Conservation (phyloP, 257 asterid genomes). For the Solanum appendiculatum region DNA sequence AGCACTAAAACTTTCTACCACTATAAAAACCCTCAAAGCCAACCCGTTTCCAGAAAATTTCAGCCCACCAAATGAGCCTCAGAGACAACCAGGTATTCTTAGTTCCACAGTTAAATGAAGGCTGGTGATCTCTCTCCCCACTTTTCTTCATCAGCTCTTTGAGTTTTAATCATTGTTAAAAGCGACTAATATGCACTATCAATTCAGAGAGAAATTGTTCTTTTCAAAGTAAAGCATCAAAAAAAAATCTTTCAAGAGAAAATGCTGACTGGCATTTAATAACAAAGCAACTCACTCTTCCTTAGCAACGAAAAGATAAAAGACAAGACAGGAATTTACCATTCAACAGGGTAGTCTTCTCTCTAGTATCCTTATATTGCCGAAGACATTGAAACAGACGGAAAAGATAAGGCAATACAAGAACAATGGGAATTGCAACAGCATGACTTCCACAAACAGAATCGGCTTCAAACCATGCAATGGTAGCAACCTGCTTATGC, state of each 20-base stretch:
- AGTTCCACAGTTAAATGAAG: neutral
- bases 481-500: slow-evolving; percentile 84
- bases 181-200: neutral
- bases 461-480: slow-evolving; percentile 99
- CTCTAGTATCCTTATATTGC: slow-evolving; percentile 86
- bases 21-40: neutral
- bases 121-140: neutral
- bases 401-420: slow-evolving; percentile 85
- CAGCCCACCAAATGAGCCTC: neutral
- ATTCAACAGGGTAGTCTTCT: slow-evolving; percentile 70
- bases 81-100: neutral
- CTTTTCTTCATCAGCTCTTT: neutral
- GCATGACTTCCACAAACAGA: slow-evolving; percentile 99
- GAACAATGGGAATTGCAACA: slow-evolving; percentile 82
- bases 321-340: slow-evolving; percentile 33
- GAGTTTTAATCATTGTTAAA: neutral
- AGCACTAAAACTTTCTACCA: neutral
- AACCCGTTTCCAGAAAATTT: neutral
- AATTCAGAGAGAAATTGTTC: neutral
- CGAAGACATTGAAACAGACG: slow-evolving; percentile 97
- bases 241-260: neutral
- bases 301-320: neutral
- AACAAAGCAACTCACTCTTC: neutral
- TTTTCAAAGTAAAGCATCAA: neutral
- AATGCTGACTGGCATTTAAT: neutral